Percentiles rank a stretch among this genome's conserved stretches.
phyloP scores from a whole-genome alignment of 805 yeast species.

The Yarrowia bubula region DNA sequence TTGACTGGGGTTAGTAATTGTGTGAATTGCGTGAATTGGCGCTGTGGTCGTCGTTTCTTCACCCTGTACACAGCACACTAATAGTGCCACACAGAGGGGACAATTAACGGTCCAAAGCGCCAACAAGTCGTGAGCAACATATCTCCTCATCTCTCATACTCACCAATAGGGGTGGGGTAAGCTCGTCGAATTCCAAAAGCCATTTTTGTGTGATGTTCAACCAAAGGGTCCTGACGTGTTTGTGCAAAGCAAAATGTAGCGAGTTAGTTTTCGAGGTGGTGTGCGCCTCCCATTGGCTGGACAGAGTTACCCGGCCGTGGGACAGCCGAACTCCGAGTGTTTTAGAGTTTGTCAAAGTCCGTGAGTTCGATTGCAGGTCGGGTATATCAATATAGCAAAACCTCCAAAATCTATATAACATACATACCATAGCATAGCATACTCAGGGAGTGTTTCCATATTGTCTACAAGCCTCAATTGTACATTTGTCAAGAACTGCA shows the following conservation, averaged over 20 bases:
- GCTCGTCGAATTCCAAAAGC: constrained; percentile 27
- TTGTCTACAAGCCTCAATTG: too few species aligned
- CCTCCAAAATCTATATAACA: too few species aligned
- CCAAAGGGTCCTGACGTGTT: constrained; percentile 26
- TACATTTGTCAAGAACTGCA: too few species aligned
- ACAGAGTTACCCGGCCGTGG: constrained; percentile 21
- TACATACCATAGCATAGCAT: too few species aligned
- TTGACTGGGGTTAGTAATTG: constrained; percentile 44
- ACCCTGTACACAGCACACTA: background rate
- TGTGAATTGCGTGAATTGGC: background rate
- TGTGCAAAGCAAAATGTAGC: constrained; percentile 24
- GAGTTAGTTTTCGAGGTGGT: constrained; percentile 16
- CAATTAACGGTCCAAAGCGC: background rate
- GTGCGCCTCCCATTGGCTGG: constrained; percentile 27
- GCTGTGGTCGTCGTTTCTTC: background rate
- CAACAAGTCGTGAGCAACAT: background rate
- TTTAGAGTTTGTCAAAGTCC: background rate
- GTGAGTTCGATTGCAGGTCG: background rate
- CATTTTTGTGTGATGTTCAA: constrained; percentile 26
- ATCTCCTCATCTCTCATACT: constrained; percentile 25
- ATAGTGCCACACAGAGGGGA: background rate
- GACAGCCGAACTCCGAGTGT: background rate
- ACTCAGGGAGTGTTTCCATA: too few species aligned
- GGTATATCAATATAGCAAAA: background rate
- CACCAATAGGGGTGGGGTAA: constrained; percentile 38